Percentiles rank a stretch among this genome's conserved stretches.
Evolutionary conservation across 2,329 filamentous ascomycete genomes (phyloP).

Genomic region (Neofusicoccum ribis): DNA sequence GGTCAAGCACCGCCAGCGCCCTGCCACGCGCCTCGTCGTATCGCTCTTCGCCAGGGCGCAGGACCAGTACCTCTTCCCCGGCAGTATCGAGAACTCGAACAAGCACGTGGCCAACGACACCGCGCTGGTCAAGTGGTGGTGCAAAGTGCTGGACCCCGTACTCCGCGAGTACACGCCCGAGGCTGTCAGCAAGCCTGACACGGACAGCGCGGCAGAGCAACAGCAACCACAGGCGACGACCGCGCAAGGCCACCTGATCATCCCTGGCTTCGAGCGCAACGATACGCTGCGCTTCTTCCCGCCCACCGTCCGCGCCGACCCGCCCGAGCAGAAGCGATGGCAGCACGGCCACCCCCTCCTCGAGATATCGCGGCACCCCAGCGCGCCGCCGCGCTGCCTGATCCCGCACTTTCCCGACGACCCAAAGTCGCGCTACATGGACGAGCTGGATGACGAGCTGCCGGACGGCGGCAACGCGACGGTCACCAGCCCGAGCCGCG

Average conservation of each 20-base stretch:
- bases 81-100: constrained; percentile 76
- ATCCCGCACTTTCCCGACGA: constrained; percentile 94
- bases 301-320: constrained; percentile 42
- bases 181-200: constrained; percentile 23
- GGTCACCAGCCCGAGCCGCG: constrained; percentile 42
- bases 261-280: constrained; percentile 81
- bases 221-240: constrained; percentile 31
- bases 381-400: constrained; percentile 76
- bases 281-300: constrained; percentile 83
- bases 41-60: constrained; percentile 92
- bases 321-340: constrained; percentile 45
- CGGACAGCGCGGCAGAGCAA: constrained; percentile 27
- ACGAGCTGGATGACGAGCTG: constrained; percentile 84
- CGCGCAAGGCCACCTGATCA: constrained; percentile 77
- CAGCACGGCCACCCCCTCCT: constrained; percentile 69
- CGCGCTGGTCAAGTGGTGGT: constrained; percentile 95
- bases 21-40: constrained; percentile 69
- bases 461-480: constrained; percentile 31
- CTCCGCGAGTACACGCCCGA: constrained; percentile 54
- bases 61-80: constrained; percentile 91
- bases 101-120: constrained; percentile 94
- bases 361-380: constrained; percentile 67
- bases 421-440: constrained; percentile 85
- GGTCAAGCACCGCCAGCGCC: constrained; percentile 64
- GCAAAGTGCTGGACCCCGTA: constrained; percentile 77